Evolutionary conservation across 176 grass and related monocot genomes (phyloP), one percentile per base, ranked within the genome.

Genomic region (Oryza glaberrima): DNA sequence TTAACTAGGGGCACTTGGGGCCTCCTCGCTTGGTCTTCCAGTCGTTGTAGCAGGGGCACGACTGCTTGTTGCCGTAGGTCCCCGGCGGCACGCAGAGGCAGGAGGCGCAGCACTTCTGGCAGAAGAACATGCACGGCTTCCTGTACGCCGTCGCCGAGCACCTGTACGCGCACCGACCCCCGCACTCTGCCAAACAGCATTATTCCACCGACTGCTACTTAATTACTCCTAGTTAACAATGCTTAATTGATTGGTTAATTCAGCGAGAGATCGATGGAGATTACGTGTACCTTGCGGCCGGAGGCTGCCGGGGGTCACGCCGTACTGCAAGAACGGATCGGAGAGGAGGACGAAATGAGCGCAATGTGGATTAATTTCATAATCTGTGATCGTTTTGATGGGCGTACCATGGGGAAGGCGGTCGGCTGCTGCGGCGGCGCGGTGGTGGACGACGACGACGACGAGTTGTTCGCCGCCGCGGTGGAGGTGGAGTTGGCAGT

Each of bases 121-220:
- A 96, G 81, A 93, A 93, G 88, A 91, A 90, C 84, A 93, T 19
- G 78, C 91, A 93, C n/a, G 94, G 94, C 86, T 96, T 96, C 89
- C 84, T 84, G 89, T 96, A 93, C 69, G 89, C 86, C 45, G 91
- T 96, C 65, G 86, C 84, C 51, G 86, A 89, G 84, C 94, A 93
- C 69, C 88, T 64, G 13, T 35, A 64, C 20, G 65, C 45, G 77
- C 88, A 96, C 47, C 83, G 52, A 13, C 76, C 75, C 12, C 68
- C 77, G 84, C 88, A 89, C 16, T 92, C 90, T 95, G 13, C 19
- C 22, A 41, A 41, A 0, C 40, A 41, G 1, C 40, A 41, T 41
- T 38, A 36, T 36, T 5, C 5, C 5, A 41, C 40, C 40, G 40
- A 41, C 9, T 5, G 35, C 30, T 32, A 32, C 30, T 32, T 32